phyloP scores from a whole-genome alignment of 768 basidiomycete species.

The Lactarius quietus region DNA sequence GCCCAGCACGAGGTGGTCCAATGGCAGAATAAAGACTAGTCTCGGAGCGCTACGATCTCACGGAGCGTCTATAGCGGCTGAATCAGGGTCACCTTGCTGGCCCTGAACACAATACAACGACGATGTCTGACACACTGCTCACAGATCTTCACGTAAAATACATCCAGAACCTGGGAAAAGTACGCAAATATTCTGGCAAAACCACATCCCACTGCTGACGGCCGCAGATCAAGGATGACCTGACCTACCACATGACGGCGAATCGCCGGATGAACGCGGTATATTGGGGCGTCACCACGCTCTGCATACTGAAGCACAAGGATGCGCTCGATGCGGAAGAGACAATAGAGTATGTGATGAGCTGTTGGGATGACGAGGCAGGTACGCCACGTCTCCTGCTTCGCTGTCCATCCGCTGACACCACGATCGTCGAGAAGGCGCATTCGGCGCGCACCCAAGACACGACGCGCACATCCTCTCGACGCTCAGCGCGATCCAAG shows the following conservation, averaged over 20 bases:
- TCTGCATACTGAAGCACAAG: conserved; percentile 72
- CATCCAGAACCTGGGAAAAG: conserved; percentile 72
- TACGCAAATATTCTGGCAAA: conserved; percentile 28
- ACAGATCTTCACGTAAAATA: conserved; percentile 66
- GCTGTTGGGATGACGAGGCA: conserved; percentile 91
- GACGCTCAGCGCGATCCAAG: conserved; percentile 90
- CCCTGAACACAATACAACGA: background rate
- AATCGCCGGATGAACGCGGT: conserved; percentile 95
- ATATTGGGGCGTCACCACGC: conserved; percentile 93
- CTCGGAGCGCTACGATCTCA: too few relatives aligned
- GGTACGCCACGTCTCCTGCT: conserved; percentile 41
- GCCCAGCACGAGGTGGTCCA: background rate
- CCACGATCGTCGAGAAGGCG: conserved; percentile 51
- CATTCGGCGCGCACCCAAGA: conserved; percentile 86
- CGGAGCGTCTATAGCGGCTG: too few relatives aligned
- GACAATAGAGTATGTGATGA: conserved; percentile 86
- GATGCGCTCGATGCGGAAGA: conserved; percentile 81
- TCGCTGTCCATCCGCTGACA: background rate
- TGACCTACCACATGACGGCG: conserved; percentile 85
- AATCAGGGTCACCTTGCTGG: background rate
- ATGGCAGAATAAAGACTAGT: background rate
- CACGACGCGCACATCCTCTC: conserved; percentile 89
- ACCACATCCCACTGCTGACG: background rate
- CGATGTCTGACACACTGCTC: conserved; percentile 33
- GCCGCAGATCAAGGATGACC: conserved; percentile 72